These are phyloP conservation scores for Suillus cothurnatus DNA, from an alignment of 768 basidiomycete genomes.

Conservation along the genomic window DNA sequence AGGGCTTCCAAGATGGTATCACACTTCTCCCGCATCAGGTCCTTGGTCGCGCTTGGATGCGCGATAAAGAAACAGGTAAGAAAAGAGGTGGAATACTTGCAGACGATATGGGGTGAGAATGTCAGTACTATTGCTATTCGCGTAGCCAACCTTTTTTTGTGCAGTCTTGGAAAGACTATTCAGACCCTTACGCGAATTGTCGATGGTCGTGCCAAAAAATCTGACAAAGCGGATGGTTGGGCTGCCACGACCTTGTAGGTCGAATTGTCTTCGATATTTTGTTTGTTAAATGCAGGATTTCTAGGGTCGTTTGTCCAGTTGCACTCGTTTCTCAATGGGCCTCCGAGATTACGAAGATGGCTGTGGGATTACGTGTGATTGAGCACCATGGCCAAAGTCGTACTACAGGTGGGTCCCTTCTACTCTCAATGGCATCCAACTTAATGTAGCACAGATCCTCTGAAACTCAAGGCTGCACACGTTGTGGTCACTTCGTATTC, in stretches of 20 bases:
- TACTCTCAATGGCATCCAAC: background rate
- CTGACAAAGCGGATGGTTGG: constrained; percentile 74
- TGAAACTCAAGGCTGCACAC: constrained; percentile 52
- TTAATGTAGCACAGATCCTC: constrained; percentile 48
- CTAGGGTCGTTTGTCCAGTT: constrained; percentile 85
- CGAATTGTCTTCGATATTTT: background rate
- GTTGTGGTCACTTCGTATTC: constrained; percentile 90
- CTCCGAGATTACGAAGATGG: constrained; percentile 76
- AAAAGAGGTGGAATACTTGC: constrained; percentile 87
- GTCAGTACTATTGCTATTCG: background rate
- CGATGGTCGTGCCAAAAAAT: constrained; percentile 71
- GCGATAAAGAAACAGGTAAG: constrained; percentile 76
- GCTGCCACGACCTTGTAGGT: constrained; percentile 70
- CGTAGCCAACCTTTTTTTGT: background rate
- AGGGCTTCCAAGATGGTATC: constrained; percentile 74
- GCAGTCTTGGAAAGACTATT: constrained; percentile 85
- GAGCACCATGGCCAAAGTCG: constrained; percentile 84
- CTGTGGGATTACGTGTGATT: constrained; percentile 63
- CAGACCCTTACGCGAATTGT: constrained; percentile 88
- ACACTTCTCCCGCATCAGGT: constrained; percentile 86
- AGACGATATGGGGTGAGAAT: constrained; percentile 81
- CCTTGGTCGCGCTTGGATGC: constrained; percentile 86
- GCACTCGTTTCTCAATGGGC: constrained; percentile 92
- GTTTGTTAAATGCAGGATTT: background rate
- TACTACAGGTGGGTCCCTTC: constrained; percentile 54